These are phyloP conservation scores for Phlebiopsis flavidoalba DNA, from an alignment of 768 basidiomycete genomes.

Conservation along the genomic window DNA sequence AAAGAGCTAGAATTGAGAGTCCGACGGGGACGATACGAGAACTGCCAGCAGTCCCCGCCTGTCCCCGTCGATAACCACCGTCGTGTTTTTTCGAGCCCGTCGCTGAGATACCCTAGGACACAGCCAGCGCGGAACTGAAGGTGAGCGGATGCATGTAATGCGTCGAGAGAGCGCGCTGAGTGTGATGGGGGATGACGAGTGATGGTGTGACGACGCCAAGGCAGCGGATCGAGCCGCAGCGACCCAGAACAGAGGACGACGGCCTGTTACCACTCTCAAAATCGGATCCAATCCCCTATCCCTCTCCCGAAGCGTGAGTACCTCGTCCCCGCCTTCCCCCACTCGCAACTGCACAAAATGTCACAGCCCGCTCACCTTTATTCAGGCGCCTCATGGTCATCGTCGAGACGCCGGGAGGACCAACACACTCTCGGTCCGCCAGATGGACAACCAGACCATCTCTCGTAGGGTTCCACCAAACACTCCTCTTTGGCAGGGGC, in stretches of 20 bases:
- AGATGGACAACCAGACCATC: conserved; percentile 9
- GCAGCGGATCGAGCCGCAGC: conserved; percentile 13
- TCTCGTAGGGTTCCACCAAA: not conserved
- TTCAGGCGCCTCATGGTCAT: conserved; percentile 6
- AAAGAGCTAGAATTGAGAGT: conserved; percentile 2
- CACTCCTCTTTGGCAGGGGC: too few relatives aligned
- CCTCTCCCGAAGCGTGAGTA: conserved; percentile 26
- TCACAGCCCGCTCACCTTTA: not conserved
- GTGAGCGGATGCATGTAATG: not conserved
- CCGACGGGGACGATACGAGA: not conserved
- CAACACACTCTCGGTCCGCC: conserved; percentile 11
- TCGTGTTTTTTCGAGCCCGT: too few relatives aligned
- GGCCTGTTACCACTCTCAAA: conserved; percentile 20
- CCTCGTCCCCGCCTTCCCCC: conserved; percentile 23
- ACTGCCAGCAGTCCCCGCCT: not conserved
- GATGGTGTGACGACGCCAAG: conserved; percentile 14
- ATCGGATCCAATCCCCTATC: conserved; percentile 23
- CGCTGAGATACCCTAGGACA: not conserved
- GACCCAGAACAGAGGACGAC: conserved; percentile 16
- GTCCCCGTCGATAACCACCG: not conserved
- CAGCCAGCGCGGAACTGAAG: not conserved
- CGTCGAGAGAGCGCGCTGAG: not conserved
- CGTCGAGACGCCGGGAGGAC: conserved; percentile 12
- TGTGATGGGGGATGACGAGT: too few relatives aligned
- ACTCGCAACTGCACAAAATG: conserved; percentile 5